phyloP scores from a whole-genome alignment of 352 stramenopile genomes.

The Phytophthora citrophthora region DNA sequence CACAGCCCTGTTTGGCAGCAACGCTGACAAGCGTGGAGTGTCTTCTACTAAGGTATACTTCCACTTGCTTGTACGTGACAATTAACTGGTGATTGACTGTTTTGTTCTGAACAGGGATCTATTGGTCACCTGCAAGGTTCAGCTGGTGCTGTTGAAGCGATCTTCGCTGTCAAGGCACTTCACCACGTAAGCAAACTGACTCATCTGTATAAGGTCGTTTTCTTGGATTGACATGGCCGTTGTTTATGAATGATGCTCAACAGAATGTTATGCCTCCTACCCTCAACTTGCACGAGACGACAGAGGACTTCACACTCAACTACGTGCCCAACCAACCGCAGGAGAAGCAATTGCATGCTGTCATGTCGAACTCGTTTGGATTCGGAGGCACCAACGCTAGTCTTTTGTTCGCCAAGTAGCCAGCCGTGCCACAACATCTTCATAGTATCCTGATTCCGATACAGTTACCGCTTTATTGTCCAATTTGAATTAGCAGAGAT shows the following conservation, averaged over 20 bases:
- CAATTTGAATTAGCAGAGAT: too few species aligned
- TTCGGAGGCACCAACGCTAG: conserved; percentile 96
- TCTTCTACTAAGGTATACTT: conserved; percentile 75
- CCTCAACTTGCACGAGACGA: conserved; percentile 89
- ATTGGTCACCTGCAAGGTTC: conserved; percentile 95
- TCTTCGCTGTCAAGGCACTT: conserved; percentile 93
- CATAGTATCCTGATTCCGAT: too few species aligned
- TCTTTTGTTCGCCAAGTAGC: conserved; percentile 68
- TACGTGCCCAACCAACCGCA: conserved; percentile 69
- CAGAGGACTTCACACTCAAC: conserved; percentile 77
- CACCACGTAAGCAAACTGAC: conserved; percentile 56
- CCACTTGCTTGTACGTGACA: background rate
- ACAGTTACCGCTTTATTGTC: background rate
- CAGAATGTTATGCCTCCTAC: conserved; percentile 92
- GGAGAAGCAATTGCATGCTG: conserved; percentile 69
- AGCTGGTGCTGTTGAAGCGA: conserved; percentile 95
- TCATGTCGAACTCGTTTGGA: conserved; percentile 96
- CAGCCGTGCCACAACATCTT: too few species aligned
- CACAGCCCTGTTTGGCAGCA: conserved; percentile 71
- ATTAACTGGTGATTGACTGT: too few species aligned
- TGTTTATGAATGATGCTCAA: background rate
- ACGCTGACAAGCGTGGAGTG: conserved; percentile 54
- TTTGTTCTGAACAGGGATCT: conserved; percentile 46
- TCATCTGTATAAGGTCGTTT: background rate
- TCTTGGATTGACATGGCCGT: background rate